Percentiles rank a stretch among this genome's conserved stretches.
phyloP scores from a whole-genome alignment of 768 basidiomycete genomes.

The Russula emetica region DNA sequence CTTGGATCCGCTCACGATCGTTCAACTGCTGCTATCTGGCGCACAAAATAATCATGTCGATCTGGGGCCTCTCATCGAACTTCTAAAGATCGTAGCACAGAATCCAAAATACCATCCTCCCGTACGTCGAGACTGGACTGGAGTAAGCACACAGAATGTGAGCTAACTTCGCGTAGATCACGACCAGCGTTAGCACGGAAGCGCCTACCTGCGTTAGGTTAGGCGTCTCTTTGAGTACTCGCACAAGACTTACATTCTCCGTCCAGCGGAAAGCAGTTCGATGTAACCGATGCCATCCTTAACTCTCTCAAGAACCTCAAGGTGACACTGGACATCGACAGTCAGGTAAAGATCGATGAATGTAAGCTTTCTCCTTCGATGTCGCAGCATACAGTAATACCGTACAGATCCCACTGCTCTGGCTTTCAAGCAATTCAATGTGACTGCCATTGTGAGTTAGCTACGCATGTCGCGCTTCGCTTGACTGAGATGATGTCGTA shows the following conservation, averaged over 20 bases:
- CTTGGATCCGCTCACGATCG: conserved; percentile 56
- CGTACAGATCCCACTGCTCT: conserved; percentile 49
- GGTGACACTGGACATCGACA: conserved; percentile 54
- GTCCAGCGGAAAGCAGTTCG: conserved; percentile 60
- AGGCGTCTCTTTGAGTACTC: neutral
- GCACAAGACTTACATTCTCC: neutral
- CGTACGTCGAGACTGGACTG: conserved; percentile 36
- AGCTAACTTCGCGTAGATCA: conserved; percentile 40
- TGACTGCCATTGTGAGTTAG: conserved; percentile 48
- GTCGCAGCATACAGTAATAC: conserved; percentile 5
- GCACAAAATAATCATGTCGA: conserved; percentile 52
- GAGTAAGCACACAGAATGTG: neutral
- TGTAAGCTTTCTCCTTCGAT: conserved; percentile 40
- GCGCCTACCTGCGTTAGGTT: conserved; percentile 58
- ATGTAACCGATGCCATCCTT: conserved; percentile 56
- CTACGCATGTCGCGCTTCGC: conserved; percentile 8
- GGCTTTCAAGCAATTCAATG: conserved; percentile 52
- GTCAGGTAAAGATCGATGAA: conserved; percentile 57
- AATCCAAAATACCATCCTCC: conserved; percentile 50
- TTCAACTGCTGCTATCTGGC: conserved; percentile 48
- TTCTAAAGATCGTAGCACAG: conserved; percentile 52
- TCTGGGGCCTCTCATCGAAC: conserved; percentile 52
- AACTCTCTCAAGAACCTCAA: conserved; percentile 55
- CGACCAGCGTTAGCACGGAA: conserved; percentile 49
- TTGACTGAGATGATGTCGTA: conserved; percentile 28